phyloP scores from a whole-genome alignment of 441 rosid species.

The Erysimum pusillum region DNA sequence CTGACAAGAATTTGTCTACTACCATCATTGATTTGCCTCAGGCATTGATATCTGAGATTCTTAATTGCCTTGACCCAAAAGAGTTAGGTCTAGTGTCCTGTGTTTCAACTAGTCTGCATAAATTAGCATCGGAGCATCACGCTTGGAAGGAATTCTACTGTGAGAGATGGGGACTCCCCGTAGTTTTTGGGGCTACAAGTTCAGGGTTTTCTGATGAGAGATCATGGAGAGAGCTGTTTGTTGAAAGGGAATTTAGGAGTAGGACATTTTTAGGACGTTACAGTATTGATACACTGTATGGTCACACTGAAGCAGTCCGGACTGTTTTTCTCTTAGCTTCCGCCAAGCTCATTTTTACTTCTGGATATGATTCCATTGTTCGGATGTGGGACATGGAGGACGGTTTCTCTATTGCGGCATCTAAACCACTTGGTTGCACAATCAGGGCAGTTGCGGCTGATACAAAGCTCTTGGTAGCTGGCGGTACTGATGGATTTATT shows the following conservation, averaged over 20 bases:
- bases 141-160: constrained; percentile 91
- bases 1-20: constrained; percentile 50
- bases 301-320: constrained; percentile 87
- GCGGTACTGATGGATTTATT: constrained; percentile 91
- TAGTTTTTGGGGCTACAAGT: constrained; percentile 38
- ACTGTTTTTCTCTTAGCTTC: constrained; percentile 79
- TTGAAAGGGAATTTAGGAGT: constrained; percentile 90
- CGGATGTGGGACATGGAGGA: constrained; percentile 95
- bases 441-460: constrained; percentile 87
- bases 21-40: constrained; percentile 83
- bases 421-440: constrained; percentile 86
- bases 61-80: constrained; percentile 80
- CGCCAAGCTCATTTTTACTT: constrained; percentile 83
- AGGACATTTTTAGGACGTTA: constrained; percentile 77
- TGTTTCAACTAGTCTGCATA: constrained; percentile 70
- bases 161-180: constrained; percentile 89
- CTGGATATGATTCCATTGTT: constrained; percentile 84
- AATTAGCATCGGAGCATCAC: constrained; percentile 77
- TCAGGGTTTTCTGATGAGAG: constrained; percentile 58
- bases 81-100: constrained; percentile 90
- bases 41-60: constrained; percentile 80
- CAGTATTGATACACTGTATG: constrained; percentile 71
- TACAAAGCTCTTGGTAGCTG: constrained; percentile 79
- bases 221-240: constrained; percentile 88
- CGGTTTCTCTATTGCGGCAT: constrained; percentile 72